Conservation (phyloP, 2,329 filamentous ascomycete species). For the Calonectria ilicicola region DNA sequence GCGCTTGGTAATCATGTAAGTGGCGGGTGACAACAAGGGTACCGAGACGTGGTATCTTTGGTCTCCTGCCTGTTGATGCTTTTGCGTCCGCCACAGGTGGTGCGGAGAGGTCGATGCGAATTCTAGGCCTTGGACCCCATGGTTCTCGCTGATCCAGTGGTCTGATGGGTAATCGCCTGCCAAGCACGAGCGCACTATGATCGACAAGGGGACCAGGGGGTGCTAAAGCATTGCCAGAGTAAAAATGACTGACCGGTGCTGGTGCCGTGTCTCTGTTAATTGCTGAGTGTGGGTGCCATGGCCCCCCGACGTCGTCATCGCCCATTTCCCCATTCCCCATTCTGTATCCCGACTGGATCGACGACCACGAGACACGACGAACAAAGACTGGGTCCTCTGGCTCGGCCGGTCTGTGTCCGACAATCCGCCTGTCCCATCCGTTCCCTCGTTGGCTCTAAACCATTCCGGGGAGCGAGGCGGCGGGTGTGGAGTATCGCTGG, state of each 20-base stretch:
- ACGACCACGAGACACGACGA: neutral
- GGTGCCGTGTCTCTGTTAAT: conserved; percentile 4
- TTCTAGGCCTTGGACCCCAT: conserved; percentile 22
- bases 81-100: conserved; percentile 16
- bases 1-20: conserved; percentile 5
- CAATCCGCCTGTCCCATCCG: conserved; percentile 14
- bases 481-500: conserved; percentile 18
- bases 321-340: conserved; percentile 15
- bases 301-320: conserved; percentile 10
- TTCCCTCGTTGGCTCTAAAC: conserved; percentile 12
- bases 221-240: neutral
- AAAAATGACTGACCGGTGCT: conserved; percentile 11
- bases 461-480: conserved; percentile 8
- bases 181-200: conserved; percentile 19
- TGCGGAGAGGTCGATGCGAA: conserved; percentile 21
- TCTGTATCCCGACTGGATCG: neutral
- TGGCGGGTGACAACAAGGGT: neutral
- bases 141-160: conserved; percentile 12
- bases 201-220: conserved; percentile 13
- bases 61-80: neutral
- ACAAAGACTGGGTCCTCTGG: conserved; percentile 11
- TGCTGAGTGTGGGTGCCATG: neutral
- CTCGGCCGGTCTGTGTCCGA: conserved; percentile 17
- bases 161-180: conserved; percentile 12
- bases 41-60: conserved; percentile 7